phyloP scores from a whole-genome alignment of 1,284 basidiomycete genomes.

The Somion occarium region DNA sequence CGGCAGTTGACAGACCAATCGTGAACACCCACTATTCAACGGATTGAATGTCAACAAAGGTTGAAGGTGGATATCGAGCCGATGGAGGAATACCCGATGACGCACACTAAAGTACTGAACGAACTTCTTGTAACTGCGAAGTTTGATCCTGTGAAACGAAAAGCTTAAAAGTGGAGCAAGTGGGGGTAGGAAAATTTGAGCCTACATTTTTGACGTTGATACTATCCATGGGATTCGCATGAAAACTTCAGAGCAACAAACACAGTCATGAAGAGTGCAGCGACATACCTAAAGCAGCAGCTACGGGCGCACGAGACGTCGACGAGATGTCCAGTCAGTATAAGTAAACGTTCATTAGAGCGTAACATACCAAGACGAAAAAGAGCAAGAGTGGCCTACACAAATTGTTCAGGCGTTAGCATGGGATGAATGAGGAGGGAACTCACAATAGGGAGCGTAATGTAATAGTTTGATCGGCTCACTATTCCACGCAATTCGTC shows the following conservation, averaged over 20 bases:
- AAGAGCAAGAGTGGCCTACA: conserved; percentile 9
- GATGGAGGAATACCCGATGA: background rate
- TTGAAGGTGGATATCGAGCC: background rate
- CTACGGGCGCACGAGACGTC: background rate
- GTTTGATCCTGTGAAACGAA: conserved; percentile 26
- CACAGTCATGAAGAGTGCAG: background rate
- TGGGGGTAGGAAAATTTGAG: background rate
- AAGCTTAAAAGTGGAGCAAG: background rate
- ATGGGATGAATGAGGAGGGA: background rate
- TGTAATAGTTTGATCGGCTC: conserved; percentile 30
- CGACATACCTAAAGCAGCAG: conserved; percentile 7
- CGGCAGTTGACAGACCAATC: conserved; percentile 42
- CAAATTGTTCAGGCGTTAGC: background rate
- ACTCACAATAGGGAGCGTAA: conserved; percentile 34
- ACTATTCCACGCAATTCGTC: no score
- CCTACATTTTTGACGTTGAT: conserved; percentile 27
- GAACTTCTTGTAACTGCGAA: conserved; percentile 23
- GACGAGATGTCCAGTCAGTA: no score
- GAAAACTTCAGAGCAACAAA: background rate
- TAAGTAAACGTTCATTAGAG: background rate
- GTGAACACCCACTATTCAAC: conserved; percentile 50
- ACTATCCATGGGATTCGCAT: conserved; percentile 13
- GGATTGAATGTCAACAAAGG: background rate
- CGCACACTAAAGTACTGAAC: conserved; percentile 7
- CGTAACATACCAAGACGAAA: conserved; percentile 10